Evolutionary conservation across 345 rosid species (phyloP).

Genomic region (Cardiospermum halicacabum): DNA sequence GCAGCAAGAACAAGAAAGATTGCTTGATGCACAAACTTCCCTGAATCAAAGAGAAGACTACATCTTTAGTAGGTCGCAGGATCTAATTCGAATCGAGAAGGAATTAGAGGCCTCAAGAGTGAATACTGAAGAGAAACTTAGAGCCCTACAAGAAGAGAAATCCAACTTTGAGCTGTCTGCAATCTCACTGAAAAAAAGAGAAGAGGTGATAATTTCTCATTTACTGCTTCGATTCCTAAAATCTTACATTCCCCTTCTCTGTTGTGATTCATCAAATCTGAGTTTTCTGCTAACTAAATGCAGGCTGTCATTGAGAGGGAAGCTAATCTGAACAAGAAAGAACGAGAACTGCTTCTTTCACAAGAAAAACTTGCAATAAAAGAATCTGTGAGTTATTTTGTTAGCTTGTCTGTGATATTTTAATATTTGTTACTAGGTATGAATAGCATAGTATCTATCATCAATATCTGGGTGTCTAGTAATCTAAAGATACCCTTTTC

Average conservation of each 20-base stretch:
- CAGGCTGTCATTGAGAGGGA: constrained; percentile 63
- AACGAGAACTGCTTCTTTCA: constrained; percentile 66
- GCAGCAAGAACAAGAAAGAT: constrained; percentile 75
- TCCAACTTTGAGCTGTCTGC: constrained; percentile 45
- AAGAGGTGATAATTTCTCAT: constrained; percentile 51
- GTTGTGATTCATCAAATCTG: constrained; percentile 11
- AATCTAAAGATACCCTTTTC: neutral
- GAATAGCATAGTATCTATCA: neutral
- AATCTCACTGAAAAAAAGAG: constrained; percentile 58
- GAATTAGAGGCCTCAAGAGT: constrained; percentile 51
- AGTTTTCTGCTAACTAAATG: constrained; percentile 11
- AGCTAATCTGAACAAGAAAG: constrained; percentile 53
- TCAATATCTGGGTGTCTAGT: neutral
- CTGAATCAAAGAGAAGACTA: constrained; percentile 84
- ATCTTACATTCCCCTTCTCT: constrained; percentile 1
- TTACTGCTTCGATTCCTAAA: neutral
- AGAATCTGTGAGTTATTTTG: constrained; percentile 64
- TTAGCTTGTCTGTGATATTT: too few relatives aligned
- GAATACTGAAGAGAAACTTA: constrained; percentile 48
- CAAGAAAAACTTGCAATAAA: constrained; percentile 65
- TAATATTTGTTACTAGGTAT: too few relatives aligned
- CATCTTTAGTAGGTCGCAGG: constrained; percentile 61
- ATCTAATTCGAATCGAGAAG: constrained; percentile 53
- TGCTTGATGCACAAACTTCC: constrained; percentile 67
- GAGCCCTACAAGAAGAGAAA: constrained; percentile 46